A percentile compares a stretch with the other conserved stretches of the same genome.
phyloP scores from a whole-genome alignment of 495 filamentous ascomycete genomes.

The Penicillium coprophilum region DNA sequence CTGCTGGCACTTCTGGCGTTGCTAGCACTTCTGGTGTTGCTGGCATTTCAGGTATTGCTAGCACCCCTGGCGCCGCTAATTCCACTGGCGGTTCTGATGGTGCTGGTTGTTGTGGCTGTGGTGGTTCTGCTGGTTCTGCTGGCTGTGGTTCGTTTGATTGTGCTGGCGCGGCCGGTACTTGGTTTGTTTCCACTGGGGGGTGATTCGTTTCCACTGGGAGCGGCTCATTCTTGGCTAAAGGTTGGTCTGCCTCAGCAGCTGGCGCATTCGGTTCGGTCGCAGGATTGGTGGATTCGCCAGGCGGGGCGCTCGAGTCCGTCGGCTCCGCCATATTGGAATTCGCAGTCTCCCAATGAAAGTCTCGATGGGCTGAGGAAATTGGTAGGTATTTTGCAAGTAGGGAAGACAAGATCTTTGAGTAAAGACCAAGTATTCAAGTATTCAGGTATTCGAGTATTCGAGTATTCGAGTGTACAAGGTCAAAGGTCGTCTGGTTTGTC shows the following conservation, averaged over 20 bases:
- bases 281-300: constrained; percentile 32
- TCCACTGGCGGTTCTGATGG: background rate
- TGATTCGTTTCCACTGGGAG: constrained; percentile 12
- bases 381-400: background rate
- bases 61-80: background rate
- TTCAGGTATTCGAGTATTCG: constrained; percentile 8
- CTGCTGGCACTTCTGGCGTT: background rate
- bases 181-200: constrained; percentile 3
- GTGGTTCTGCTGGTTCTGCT: background rate
- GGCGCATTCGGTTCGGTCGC: constrained; percentile 26
- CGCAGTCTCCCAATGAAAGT: constrained; percentile 8
- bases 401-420: constrained; percentile 5
- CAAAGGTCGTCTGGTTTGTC: constrained; percentile 28
- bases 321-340: constrained; percentile 37
- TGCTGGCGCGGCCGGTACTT: background rate
- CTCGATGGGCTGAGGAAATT: background rate
- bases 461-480: constrained; percentile 13
- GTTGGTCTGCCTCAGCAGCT: constrained; percentile 18
- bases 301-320: constrained; percentile 30
- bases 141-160: background rate
- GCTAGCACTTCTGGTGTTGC: background rate
- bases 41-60: background rate
- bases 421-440: constrained; percentile 10
- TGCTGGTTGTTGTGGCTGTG: background rate
- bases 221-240: constrained; percentile 8